A percentile compares a stretch with the other conserved stretches of the same genome.
phyloP scores from a whole-genome alignment of 352 stramenopile species.

The Phytophthora kernoviae region DNA sequence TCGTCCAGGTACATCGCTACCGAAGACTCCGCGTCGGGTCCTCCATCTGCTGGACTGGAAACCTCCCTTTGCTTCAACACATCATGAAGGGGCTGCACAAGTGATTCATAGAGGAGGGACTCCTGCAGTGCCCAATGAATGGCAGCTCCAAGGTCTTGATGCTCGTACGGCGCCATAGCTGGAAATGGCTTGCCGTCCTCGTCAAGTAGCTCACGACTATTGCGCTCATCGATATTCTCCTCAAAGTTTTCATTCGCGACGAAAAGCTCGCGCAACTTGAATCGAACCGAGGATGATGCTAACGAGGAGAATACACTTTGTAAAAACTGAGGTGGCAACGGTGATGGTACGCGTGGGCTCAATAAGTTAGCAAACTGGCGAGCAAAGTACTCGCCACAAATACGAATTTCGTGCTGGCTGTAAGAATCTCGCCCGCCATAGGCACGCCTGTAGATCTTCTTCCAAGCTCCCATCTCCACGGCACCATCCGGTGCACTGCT shows the following conservation, averaged over 20 bases:
- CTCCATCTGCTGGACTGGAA: neutral
- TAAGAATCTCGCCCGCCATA: constrained; percentile 35
- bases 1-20: constrained; percentile 19
- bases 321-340: constrained; percentile 38
- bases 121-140: constrained; percentile 71
- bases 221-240: constrained; percentile 11
- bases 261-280: constrained; percentile 68
- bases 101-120: constrained; percentile 41
- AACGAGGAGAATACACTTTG: constrained; percentile 58
- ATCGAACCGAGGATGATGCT: constrained; percentile 58
- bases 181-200: constrained; percentile 24
- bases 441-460: constrained; percentile 32
- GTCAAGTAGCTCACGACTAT: constrained; percentile 24
- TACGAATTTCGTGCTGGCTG: constrained; percentile 49
- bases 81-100: constrained; percentile 37
- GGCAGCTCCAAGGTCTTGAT: constrained; percentile 82
- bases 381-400: constrained; percentile 46
- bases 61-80: constrained; percentile 10
- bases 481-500: neutral
- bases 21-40: constrained; percentile 7
- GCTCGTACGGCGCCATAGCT: constrained; percentile 54
- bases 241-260: constrained; percentile 55
- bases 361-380: constrained; percentile 53
- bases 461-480: neutral
- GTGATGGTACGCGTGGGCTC: neutral